Evolutionary conservation across 305 asterid genomes (phyloP).

Genomic region (Fraxinus sp.): DNA sequence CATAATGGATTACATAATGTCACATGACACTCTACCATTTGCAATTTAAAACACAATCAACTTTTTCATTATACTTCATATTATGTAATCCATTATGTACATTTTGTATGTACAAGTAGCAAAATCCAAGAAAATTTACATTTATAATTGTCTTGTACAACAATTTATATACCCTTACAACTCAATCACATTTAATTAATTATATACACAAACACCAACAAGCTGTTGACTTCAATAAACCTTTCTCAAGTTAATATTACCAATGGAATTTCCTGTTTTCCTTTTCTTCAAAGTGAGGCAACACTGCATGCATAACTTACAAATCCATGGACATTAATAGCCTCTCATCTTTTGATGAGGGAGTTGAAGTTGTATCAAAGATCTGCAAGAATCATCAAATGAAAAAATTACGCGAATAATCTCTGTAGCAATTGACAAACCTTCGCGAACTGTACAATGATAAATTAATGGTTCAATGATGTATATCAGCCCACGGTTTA

Average conservation of each 20-base stretch:
- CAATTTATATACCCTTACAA: constrained; percentile 30
- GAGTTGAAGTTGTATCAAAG: constrained; percentile 53
- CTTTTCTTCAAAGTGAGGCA: constrained; percentile 10
- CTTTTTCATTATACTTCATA: not conserved
- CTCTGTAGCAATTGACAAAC: not conserved
- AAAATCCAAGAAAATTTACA: constrained; percentile 15
- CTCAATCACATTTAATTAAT: constrained; percentile 22
- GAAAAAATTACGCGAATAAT: constrained; percentile 7
- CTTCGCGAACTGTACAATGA: not conserved
- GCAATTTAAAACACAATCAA: not conserved
- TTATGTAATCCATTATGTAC: not conserved
- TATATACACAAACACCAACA: constrained; percentile 31
- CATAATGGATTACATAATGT: not conserved
- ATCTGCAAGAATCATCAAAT: constrained; percentile 39
- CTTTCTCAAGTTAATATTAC: not conserved
- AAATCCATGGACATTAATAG: constrained; percentile 70
- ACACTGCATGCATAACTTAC: constrained; percentile 22
- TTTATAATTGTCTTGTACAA: constrained; percentile 11
- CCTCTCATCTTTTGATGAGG: constrained; percentile 42
- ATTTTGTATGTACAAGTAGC: not conserved
- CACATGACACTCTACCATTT: not conserved
- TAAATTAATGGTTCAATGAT: not conserved
- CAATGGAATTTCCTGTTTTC: constrained; percentile 9
- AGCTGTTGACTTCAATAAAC: constrained; percentile 25
- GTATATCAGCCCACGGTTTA: not conserved